Evolutionary conservation across 73 alveolate genomes (phyloP).

Genomic region (Symbiodinium pilosum): DNA sequence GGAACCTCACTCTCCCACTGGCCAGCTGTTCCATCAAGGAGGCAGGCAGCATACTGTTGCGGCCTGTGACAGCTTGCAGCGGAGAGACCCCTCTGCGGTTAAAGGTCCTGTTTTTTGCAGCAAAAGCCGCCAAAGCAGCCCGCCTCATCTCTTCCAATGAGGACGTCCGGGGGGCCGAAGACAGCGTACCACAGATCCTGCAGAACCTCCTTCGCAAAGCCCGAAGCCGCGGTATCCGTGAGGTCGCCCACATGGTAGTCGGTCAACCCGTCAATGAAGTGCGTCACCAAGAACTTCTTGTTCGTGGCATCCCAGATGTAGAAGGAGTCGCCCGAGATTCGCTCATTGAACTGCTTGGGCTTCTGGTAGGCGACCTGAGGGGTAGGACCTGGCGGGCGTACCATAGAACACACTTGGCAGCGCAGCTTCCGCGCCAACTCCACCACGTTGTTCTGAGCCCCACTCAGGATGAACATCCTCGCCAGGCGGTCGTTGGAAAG

Average conservation of each 20-base stretch:
- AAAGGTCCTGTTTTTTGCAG: background rate
- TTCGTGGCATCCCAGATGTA: background rate
- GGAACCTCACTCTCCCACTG: background rate
- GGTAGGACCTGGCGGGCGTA: background rate
- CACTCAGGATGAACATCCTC: conserved; percentile 15
- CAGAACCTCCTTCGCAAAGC: too few species aligned
- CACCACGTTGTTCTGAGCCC: background rate
- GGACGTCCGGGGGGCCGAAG: background rate
- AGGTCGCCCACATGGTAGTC: background rate
- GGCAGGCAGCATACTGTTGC: background rate
- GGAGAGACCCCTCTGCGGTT: background rate
- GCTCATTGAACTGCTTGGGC: background rate
- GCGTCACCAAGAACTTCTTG: background rate
- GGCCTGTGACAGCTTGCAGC: background rate
- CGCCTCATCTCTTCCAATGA: conserved; percentile 1
- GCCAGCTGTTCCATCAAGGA: background rate
- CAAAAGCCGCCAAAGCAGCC: background rate
- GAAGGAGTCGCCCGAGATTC: background rate
- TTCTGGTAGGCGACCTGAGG: background rate
- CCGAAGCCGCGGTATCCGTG: too few species aligned
- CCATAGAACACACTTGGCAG: background rate
- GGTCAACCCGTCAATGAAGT: background rate
- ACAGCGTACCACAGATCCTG: background rate
- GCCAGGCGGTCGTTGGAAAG: background rate
- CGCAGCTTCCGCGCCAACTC: background rate